Percentiles rank a stretch among this genome's conserved stretches.
phyloP scores from a whole-genome alignment of 2,329 filamentous ascomycete species.

The Fusarium incarnatum region DNA sequence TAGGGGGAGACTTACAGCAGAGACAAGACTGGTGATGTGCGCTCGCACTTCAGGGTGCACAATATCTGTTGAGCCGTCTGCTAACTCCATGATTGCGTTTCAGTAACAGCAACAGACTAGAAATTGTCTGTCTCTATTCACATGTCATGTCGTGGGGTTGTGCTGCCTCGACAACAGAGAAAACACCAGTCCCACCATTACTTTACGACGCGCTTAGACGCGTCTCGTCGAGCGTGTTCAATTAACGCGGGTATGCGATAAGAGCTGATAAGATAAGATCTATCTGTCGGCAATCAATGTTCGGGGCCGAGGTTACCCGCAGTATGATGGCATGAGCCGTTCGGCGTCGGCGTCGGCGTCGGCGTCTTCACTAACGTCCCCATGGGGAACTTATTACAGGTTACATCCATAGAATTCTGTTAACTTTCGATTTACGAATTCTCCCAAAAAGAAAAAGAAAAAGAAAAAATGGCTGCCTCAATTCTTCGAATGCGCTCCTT shows the following conservation, averaged over 20 bases:
- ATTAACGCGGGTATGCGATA: constrained; percentile 31
- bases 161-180: constrained; percentile 33
- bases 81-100: constrained; percentile 63
- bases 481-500: constrained; percentile 54
- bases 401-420: constrained; percentile 1
- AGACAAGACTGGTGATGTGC: constrained; percentile 92
- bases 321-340: constrained; percentile 35
- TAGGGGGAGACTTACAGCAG: constrained; percentile 74
- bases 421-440: constrained; percentile 4
- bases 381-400: constrained; percentile 26
- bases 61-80: constrained; percentile 65
- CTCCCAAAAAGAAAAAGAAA: background rate
- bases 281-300: constrained; percentile 37
- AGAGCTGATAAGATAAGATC: constrained; percentile 24
- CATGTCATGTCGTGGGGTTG: constrained; percentile 36
- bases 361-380: constrained; percentile 18
- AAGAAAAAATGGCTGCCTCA: constrained; percentile 56
- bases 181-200: constrained; percentile 30
- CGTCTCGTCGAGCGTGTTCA: constrained; percentile 35
- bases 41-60: constrained; percentile 94
- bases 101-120: constrained; percentile 19
- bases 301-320: constrained; percentile 59
- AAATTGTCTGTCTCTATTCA: constrained; percentile 27
- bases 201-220: constrained; percentile 37
- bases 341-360: constrained; percentile 1